Evolutionary conservation across 1,284 basidiomycete species (phyloP).

Genomic region (Boletus hoseneyae): DNA sequence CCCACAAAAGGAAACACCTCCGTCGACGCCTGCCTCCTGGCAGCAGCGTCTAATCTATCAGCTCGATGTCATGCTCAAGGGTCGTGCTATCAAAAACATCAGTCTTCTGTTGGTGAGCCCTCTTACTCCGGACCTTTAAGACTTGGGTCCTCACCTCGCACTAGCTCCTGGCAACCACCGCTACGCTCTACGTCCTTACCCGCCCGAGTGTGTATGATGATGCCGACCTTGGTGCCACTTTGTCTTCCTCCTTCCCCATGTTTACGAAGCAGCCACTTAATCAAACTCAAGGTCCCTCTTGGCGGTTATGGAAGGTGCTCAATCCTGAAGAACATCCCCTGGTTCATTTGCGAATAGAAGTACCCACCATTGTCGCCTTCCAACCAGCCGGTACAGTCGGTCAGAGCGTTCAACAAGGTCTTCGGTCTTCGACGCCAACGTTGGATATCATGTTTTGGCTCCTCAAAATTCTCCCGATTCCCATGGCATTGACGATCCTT

Average conservation of each 20-base stretch:
- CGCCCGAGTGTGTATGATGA: slow-evolving; percentile 43
- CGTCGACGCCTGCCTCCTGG: slow-evolving; percentile 40
- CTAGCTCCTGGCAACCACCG: slow-evolving; percentile 72
- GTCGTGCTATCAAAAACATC: slow-evolving; percentile 76
- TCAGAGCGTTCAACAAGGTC: slow-evolving; percentile 33
- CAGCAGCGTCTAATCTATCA: slow-evolving; percentile 44
- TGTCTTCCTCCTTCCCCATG: slow-evolving; percentile 36
- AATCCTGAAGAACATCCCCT: slow-evolving; percentile 70
- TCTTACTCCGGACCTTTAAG: slow-evolving; percentile 6
- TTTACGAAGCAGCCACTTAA: slow-evolving; percentile 28
- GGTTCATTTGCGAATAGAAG: slow-evolving; percentile 79
- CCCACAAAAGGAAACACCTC: slow-evolving; percentile 26
- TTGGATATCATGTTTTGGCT: slow-evolving; percentile 66
- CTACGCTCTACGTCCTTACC: slow-evolving; percentile 69
- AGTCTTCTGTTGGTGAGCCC: slow-evolving; percentile 70
- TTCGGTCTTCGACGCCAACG: slow-evolving; percentile 46
- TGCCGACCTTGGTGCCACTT: slow-evolving; percentile 26
- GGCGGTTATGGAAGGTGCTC: slow-evolving; percentile 75
- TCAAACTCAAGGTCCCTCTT: slow-evolving; percentile 47
- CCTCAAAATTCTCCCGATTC: slow-evolving; percentile 79
- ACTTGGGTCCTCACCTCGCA: slow-evolving; percentile 5
- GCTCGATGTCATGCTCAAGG: slow-evolving; percentile 54
- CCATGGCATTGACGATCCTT: slow-evolving; percentile 77
- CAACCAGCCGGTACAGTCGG: slow-evolving; percentile 37
- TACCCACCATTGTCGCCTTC: slow-evolving; percentile 75